Percentiles rank a stretch among this genome's conserved stretches.
phyloP scores from a whole-genome alignment of 1,284 basidiomycete genomes.

The Boletus sp. region DNA sequence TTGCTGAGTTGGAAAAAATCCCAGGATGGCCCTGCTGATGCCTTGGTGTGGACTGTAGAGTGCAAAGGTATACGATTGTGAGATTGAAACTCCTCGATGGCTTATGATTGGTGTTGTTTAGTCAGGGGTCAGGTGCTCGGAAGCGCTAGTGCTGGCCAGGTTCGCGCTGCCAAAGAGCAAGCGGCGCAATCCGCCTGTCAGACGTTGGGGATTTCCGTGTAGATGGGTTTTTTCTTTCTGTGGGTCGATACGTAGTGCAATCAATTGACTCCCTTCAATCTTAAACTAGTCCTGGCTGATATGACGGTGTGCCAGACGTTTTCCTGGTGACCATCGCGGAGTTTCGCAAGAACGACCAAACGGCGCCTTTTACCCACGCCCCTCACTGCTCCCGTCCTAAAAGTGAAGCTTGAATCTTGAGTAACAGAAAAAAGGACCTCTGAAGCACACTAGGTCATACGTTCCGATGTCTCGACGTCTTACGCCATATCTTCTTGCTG shows the following conservation, averaged over 20 bases:
- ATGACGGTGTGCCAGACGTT: too few species aligned
- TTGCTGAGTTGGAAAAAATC: conserved; percentile 41
- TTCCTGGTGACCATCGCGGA: conserved; percentile 30
- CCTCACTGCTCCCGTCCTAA: not conserved
- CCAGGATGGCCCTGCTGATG: conserved; percentile 39
- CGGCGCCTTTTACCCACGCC: too few species aligned
- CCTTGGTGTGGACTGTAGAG: conserved; percentile 45
- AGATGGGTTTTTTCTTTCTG: conserved; percentile 2
- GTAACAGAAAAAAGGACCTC: conserved; percentile 29
- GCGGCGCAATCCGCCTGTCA: conserved; percentile 49
- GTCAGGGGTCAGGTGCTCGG: conserved; percentile 49
- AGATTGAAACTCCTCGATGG: not conserved
- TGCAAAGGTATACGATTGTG: conserved; percentile 47
- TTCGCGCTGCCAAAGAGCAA: conserved; percentile 43
- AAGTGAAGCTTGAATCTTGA: not conserved
- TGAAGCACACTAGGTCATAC: conserved; percentile 7
- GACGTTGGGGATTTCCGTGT: conserved; percentile 26
- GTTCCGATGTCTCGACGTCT: conserved; percentile 28
- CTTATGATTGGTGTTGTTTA: conserved; percentile 24
- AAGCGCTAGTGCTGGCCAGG: conserved; percentile 38
- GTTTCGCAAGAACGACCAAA: too few species aligned
- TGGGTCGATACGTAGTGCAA: conserved; percentile 1
- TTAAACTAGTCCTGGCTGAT: too few species aligned
- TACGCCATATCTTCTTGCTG: conserved; percentile 27
- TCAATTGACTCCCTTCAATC: not conserved